phyloP scores from a whole-genome alignment of 805 yeast species.

The Schizosaccharomyces cryophilus region DNA sequence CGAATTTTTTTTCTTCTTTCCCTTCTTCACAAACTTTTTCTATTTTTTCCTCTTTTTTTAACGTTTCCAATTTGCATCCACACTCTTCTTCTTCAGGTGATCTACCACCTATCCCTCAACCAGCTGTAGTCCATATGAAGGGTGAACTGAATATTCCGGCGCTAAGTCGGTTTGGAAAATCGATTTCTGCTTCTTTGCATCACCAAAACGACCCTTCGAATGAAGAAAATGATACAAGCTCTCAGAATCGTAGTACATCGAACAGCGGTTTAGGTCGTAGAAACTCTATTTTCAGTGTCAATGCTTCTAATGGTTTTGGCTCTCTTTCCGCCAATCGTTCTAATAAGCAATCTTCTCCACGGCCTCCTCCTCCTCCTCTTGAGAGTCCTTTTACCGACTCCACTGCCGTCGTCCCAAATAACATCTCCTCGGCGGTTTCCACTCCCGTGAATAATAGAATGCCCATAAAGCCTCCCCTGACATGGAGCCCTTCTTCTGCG shows the following conservation, averaged over 20 bases:
- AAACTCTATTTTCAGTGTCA: not conserved
- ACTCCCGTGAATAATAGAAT: not conserved
- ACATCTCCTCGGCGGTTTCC: not conserved
- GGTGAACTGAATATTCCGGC: not conserved
- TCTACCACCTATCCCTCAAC: not conserved
- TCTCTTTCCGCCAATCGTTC: too few relatives aligned
- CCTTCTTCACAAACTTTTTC: not conserved
- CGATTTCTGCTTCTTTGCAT: not conserved
- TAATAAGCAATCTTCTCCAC: too few relatives aligned
- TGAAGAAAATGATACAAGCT: not conserved
- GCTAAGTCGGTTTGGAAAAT: not conserved
- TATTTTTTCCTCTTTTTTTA: not conserved
- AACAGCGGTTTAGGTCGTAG: not conserved
- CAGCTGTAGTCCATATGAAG: conserved; percentile 1
- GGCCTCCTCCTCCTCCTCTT: too few relatives aligned
- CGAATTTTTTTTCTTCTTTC: not conserved
- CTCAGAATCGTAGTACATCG: not conserved
- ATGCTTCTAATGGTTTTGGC: not conserved
- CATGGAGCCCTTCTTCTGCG: not conserved
- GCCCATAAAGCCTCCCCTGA: not conserved
- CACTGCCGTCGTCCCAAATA: too few relatives aligned
- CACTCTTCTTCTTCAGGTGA: not conserved
- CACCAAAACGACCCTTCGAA: not conserved
- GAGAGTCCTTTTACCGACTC: too few relatives aligned
- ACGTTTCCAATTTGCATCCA: not conserved